These are phyloP conservation scores for Podaxis carcinomalis DNA, from an alignment of 768 basidiomycete species.

Conservation along the genomic window DNA sequence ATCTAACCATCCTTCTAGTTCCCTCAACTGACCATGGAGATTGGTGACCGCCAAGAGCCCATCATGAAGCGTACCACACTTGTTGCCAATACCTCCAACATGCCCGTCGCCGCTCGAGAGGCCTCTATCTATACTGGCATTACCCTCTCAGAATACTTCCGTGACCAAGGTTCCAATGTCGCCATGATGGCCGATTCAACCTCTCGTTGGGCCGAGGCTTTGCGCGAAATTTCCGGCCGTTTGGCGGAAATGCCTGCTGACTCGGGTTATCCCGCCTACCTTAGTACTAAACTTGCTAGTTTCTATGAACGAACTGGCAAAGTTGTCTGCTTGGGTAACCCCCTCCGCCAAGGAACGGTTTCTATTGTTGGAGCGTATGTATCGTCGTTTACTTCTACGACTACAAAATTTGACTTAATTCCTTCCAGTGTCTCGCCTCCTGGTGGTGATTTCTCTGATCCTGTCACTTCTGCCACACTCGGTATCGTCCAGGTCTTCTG, in stretches of 20 bases:
- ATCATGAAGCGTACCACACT: slow-evolving; percentile 99
- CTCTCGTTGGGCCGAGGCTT: slow-evolving; percentile 97
- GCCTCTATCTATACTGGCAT: slow-evolving; percentile 99
- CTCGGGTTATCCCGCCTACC: slow-evolving; percentile 98
- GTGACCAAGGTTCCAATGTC: slow-evolving; percentile 96
- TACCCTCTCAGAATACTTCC: slow-evolving; percentile 98
- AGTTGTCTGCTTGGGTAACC: slow-evolving; percentile 88
- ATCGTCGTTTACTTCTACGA: not conserved
- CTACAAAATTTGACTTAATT: slow-evolving; percentile 4
- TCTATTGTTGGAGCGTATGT: slow-evolving; percentile 99
- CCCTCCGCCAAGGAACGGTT: slow-evolving; percentile 84
- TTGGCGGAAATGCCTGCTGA: slow-evolving; percentile 99
- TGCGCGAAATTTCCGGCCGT: slow-evolving; percentile 99
- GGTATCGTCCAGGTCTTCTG: slow-evolving; percentile 99
- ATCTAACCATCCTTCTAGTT: slow-evolving; percentile 37
- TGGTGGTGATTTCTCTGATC: slow-evolving; percentile 99
- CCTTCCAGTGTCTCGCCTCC: slow-evolving; percentile 86
- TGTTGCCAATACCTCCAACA: slow-evolving; percentile 99
- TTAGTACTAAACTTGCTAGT: slow-evolving; percentile 90
- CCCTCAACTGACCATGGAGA: slow-evolving; percentile 91
- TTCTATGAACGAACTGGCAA: slow-evolving; percentile 99
- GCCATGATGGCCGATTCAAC: slow-evolving; percentile 99
- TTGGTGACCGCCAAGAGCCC: slow-evolving; percentile 90
- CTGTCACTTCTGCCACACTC: slow-evolving; percentile 95
- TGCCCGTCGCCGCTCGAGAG: slow-evolving; percentile 99